Base-by-base conservation (phyloP, 331 rosid species). In the Malus hybrid region DNA sequence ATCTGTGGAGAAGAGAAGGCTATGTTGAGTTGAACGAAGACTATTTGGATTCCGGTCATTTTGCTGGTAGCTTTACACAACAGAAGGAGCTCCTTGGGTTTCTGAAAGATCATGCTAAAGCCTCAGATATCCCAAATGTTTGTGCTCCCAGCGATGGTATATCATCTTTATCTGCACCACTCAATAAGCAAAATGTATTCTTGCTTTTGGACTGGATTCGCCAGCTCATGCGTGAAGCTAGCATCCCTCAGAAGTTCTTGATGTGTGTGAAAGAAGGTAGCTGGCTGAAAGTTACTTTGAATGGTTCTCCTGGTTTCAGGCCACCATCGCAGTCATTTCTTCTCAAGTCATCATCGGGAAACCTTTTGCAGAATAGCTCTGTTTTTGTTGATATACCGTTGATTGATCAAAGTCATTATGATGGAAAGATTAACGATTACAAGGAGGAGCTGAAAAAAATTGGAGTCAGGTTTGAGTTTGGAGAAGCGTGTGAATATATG, bases 191-290 rank as follows among this genome's bases (percentile, higher is more conserved):
- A 10, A 92, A 90, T 61, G 92, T 82, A 50, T 69, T 88, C 85
- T 76, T 92, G 71, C 85, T 88, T 9, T 79, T 92, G 79, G 75
- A 69, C n/a, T 90, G 97, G 97, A 88, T 92, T 71, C 78, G 42
- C 2, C 32, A 78, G 7, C 70, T 85, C 60, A 84, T 32, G 39
- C 1, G 2, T 10, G 70, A 66, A 7, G 5, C 12, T 53, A 5
- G 6, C 14, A 36, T 86, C 29, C 92, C 97, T 2, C 30, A 52
- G 48, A 84, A 46, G 48, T 88, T 92, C 69, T 69, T 88, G 87
- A 72, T 58, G 16, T 81, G 84, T 80, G 77, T 92, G 66, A 83
- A 72, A 84, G 86, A 82, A 57, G 97, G 96, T 8, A 83, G 82
- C 65, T 92, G 97, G 96, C 83, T 92, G 29, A 84, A 73, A 78